Percentiles rank a stretch among this genome's conserved stretches.
Evolutionary conservation across 768 basidiomycete genomes (phyloP).

Genomic region (Termitomyces sp.): DNA sequence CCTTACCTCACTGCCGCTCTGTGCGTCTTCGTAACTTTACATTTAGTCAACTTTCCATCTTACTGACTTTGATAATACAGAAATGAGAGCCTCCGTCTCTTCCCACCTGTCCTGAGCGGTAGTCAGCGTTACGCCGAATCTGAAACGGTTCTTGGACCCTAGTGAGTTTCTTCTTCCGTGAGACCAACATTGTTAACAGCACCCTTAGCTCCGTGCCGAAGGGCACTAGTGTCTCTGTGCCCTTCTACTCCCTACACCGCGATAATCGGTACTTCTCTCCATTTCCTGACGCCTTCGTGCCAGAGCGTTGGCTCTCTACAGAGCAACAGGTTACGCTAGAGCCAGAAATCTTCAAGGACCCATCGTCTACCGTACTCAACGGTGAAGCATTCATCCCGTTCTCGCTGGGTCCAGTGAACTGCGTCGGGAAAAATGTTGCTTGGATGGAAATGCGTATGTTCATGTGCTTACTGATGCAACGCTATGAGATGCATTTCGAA

Average conservation of each 20-base stretch:
- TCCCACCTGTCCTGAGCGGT: constrained; percentile 45
- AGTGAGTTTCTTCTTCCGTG: constrained; percentile 25
- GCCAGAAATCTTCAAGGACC: constrained; percentile 27
- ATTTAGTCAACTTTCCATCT: not conserved
- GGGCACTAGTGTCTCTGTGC: constrained; percentile 39
- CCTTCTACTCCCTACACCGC: constrained; percentile 43
- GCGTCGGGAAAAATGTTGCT: constrained; percentile 40
- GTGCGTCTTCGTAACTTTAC: constrained; percentile 24
- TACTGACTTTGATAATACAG: constrained; percentile 21
- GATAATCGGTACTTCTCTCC: constrained; percentile 44
- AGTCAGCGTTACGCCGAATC: constrained; percentile 38
- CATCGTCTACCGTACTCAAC: constrained; percentile 17
- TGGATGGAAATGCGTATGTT: constrained; percentile 36
- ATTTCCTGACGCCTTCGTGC: constrained; percentile 38
- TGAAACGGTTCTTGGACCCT: constrained; percentile 32
- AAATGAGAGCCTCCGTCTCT: constrained; percentile 46
- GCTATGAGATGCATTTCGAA: constrained; percentile 32
- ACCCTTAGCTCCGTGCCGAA: constrained; percentile 40
- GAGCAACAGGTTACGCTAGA: constrained; percentile 21
- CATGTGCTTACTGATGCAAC: constrained; percentile 29
- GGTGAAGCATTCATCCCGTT: constrained; percentile 36
- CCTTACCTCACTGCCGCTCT: constrained; percentile 34
- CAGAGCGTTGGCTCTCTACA: constrained; percentile 32
- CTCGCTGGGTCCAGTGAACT: constrained; percentile 37
- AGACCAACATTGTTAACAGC: not conserved